These are phyloP conservation scores for Moesziomyces aphidis DNA, from an alignment of 1,284 basidiomycete species.

Conservation along the genomic window DNA sequence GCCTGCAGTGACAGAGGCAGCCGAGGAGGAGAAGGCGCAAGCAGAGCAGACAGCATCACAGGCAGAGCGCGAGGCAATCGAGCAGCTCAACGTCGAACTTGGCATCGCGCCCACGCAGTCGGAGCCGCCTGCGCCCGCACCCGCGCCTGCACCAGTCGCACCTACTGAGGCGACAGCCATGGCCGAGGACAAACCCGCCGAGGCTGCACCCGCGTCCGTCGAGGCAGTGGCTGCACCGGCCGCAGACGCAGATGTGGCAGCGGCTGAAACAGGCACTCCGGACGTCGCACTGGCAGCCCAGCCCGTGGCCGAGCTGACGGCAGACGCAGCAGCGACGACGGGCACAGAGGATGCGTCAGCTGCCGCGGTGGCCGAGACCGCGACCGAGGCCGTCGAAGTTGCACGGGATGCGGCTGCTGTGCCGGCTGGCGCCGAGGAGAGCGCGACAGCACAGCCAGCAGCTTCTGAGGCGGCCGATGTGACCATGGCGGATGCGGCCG, in stretches of 20 bases:
- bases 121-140: slow-evolving; percentile 3
- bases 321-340: neutral
- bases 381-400: slow-evolving; percentile 2
- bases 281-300: too few species aligned
- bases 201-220: neutral
- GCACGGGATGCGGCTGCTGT: slow-evolving; percentile 5
- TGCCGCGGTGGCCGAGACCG: slow-evolving; percentile 14
- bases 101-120: slow-evolving; percentile 15
- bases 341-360: slow-evolving; percentile 7
- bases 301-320: too few species aligned
- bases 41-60: slow-evolving; percentile 16
- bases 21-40: slow-evolving; percentile 3
- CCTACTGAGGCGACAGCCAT: neutral
- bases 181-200: slow-evolving; percentile 1
- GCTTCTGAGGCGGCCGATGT: slow-evolving; percentile 6
- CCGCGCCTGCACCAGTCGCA: slow-evolving; percentile 6
- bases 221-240: neutral
- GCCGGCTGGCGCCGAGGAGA: neutral
- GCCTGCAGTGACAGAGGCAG: slow-evolving; percentile 1
- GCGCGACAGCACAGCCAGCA: neutral
- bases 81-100: slow-evolving; percentile 34
- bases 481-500: slow-evolving; percentile 9
- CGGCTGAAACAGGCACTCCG: neutral
- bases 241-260: neutral
- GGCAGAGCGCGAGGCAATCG: slow-evolving; percentile 36